Base-by-base conservation (phyloP, 2,329 filamentous ascomycete genomes). In the Fusarium drepaniforme region DNA sequence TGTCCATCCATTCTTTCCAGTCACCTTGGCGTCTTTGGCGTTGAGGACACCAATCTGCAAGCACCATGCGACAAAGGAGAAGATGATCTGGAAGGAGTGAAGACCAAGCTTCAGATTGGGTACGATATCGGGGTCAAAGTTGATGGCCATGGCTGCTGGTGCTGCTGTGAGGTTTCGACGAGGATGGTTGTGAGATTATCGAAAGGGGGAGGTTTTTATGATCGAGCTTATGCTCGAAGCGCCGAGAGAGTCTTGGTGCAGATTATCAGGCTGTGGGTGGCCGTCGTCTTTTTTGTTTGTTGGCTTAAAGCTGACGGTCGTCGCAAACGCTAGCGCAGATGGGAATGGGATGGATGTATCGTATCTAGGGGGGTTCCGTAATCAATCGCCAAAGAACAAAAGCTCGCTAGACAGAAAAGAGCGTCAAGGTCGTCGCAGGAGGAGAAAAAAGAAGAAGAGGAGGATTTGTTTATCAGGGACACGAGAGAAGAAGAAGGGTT, bases 1-100 rank as follows among this genome's bases (percentile, higher is more conserved):
- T 1, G 89, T 88, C 90, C 91, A 93, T 71, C 88, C 90, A 81
- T 89, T 89, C 73, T 89, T 86, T 38, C 90, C 90, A 66, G 87
- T 88, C 72, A 92, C 86, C 23, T 80, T 81, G 7, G 89, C 84
- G 16, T 84, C 80, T 12, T 86, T 80, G 64, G 84, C 83, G 46
- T 85, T 85, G 78, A 92, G 91, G 56, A 92, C 86, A 28, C 88
- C 85, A 76, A 93, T 91, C 75, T 90, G 88, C 69, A 93, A 83
- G 68, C 87, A 84, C 86, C 90, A 92, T 76, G 87, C 84, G 28
- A 91, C 84, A 57, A 92, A 85, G 56, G 84, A 88, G 28, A 91
- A 77, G 57, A 89, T 74, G 68, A 88, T 85, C 83, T 93, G 91
- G 67, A 84, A 80, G 62, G 85, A 82, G 82, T 93, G 91, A 49